Conservation (phyloP, 2,329 filamentous ascomycete genomes). For the Stagonosporopsis rhizophila region DNA sequence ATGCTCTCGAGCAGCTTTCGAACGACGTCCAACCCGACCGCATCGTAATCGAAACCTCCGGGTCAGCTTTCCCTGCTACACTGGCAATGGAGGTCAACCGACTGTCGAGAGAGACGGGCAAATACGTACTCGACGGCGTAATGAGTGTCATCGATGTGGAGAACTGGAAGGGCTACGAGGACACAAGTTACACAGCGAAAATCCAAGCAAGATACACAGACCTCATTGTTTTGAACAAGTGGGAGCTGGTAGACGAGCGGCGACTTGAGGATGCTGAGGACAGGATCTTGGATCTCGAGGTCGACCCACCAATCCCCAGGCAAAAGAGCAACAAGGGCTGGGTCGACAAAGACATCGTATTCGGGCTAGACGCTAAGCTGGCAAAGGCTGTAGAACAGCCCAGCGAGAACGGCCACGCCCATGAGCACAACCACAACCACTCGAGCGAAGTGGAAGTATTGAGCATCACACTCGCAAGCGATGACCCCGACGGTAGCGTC, state of each 20-base stretch:
- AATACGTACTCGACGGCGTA: slow-evolving; percentile 83
- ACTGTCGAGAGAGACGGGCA: slow-evolving; percentile 70
- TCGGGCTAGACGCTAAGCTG: slow-evolving; percentile 86
- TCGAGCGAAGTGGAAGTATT: slow-evolving; percentile 89
- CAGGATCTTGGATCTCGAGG: slow-evolving; percentile 78
- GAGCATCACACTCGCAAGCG: slow-evolving; percentile 70
- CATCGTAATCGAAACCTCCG: slow-evolving; percentile 92
- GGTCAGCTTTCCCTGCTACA: slow-evolving; percentile 82
- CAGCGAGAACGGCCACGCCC: slow-evolving; percentile 63
- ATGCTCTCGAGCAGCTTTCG: slow-evolving; percentile 78
- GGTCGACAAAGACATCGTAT: slow-evolving; percentile 79
- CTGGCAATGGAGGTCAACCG: slow-evolving; percentile 90
- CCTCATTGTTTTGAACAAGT: slow-evolving; percentile 91
- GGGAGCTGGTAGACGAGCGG: slow-evolving; percentile 77
- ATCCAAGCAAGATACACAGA: slow-evolving; percentile 91
- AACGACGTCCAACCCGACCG: slow-evolving; percentile 71
- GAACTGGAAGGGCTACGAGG: slow-evolving; percentile 93
- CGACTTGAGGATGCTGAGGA: slow-evolving; percentile 80
- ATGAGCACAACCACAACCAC: slow-evolving; percentile 66
- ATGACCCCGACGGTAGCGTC: slow-evolving; percentile 62
- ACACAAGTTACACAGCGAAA: slow-evolving; percentile 86
- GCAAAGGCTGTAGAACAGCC: slow-evolving; percentile 58
- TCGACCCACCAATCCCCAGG: slow-evolving; percentile 75
- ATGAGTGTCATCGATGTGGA: slow-evolving; percentile 91
- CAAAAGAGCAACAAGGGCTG: slow-evolving; percentile 84